Evolutionary conservation across 164 flowering plant genomes (phyloP), one percentile per base, ranked within the genome.

Genomic region (Malania oleifera): DNA sequence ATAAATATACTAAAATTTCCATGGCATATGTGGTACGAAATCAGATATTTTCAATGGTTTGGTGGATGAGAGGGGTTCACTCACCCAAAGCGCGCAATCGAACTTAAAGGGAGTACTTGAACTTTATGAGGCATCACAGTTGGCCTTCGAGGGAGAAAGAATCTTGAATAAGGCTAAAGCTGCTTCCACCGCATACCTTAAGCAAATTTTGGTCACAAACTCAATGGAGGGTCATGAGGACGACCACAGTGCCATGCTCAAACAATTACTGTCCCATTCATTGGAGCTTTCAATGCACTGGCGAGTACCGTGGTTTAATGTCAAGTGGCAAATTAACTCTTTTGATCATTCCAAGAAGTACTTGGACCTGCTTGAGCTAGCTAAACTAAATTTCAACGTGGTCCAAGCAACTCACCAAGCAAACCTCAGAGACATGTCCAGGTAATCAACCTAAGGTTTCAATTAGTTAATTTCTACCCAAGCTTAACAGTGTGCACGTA

Each of bases 371-470:
- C 58, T 77, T 55, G 72, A 67, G 15, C 55, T 77, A 34, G 78
- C 80, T 3, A 77, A 75, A 59, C 57, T 75, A 6, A 71, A 77
- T n/a, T 80, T 75, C 68, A 80, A 80, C 44, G 53, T 55, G 53
- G 70, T 72, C 54, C 82, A 80, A 72, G 71, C 78, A 28, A 27
- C 39, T 19, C 70, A 69, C 17, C 82, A 75, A 52, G 62, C 40
- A 5, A 74, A 75, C 49, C 66, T 77, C 4, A 60, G 28, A 35
- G 46, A 63, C 2, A 5, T 67, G 18, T 65, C 78, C 17, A 69
- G 75, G 82, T 73, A 20, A 12, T 12, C 9, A 31, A n/a, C n/a
- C n/a, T n/a, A n/a, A n/a, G n/a, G n/a, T n/a, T n/a, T n/a, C n/a
- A n/a, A n/a, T n/a, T n/a, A n/a, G n/a, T n/a, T n/a, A n/a, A n/a